Base-by-base conservation (phyloP, 2,329 filamentous ascomycete species). In the Talaromyces sp. region DNA sequence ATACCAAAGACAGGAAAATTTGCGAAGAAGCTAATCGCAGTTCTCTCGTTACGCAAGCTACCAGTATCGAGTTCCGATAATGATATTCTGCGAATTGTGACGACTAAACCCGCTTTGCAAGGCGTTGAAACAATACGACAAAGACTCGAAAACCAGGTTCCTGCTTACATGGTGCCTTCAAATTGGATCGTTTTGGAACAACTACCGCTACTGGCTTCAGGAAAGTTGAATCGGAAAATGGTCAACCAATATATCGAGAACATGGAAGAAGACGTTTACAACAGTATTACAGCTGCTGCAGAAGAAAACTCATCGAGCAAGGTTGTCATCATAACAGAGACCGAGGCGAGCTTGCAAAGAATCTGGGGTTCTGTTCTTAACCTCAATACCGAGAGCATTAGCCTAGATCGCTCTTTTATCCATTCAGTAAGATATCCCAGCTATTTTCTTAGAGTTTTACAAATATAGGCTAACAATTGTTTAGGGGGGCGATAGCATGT, bases 71-170 rank as follows among this genome's bases (percentile, higher is more conserved):
- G 10, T 2, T n/a, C 23, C 8, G 42, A 53, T 2, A 70, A 1
- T 63, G 74, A 5, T 75, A 81, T 52, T 80, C 81, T 66, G 72
- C 75, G 6, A 2, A 10, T 62, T 12, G 61, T 62, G 23, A 59
- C 52, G 12, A 34, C 36, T 40, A 52, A 52, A 28, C 23, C 12
- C 14, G 55, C 54, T 10, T 36, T 59, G 16, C 42, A 57, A 52
- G 50, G 50, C 4, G 40, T 61, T 27, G 30, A 33, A 10, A 16
- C 44, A 5, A 27, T 64, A 33, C 56, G 53, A 23, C 54, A 59
- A 1, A 44, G 55, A 18, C 53, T 61, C 6, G 23, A 34, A 30
- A 30, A 59, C 7, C 61, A 60, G 33, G 56, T 64, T 7, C 62
- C 62, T 44, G 56, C 51, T 8, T 61, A 61, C 55, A 64, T 64